phyloP scores from a whole-genome alignment of 2,329 filamentous ascomycete genomes.

The Cercospora berteroae region DNA sequence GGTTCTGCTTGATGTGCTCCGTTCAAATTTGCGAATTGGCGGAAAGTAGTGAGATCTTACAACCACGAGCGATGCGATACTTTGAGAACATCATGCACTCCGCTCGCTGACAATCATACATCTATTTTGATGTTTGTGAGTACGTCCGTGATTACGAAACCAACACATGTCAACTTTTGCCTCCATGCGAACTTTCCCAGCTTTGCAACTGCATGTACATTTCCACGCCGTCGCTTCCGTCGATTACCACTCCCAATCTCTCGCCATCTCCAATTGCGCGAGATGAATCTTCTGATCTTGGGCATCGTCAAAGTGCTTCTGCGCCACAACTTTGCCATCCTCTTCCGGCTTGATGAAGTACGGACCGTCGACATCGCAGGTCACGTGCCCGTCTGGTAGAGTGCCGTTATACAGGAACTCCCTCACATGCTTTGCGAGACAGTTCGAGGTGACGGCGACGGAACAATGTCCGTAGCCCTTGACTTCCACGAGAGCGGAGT shows the following conservation, averaged over 20 bases:
- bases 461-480: conserved; percentile 27
- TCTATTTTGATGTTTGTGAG: not conserved
- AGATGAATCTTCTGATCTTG: conserved; percentile 25
- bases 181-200: not conserved
- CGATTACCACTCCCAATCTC: conserved; percentile 22
- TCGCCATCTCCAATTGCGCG: conserved; percentile 27
- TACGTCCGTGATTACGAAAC: not conserved
- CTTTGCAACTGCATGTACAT: not conserved
- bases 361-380: conserved; percentile 26
- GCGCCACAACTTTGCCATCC: conserved; percentile 24
- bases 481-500: conserved; percentile 24
- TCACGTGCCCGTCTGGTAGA: conserved; percentile 21
- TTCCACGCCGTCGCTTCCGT: not conserved
- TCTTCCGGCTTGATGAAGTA: conserved; percentile 29
- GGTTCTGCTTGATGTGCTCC: not conserved
- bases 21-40: not conserved
- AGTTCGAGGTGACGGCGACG: conserved; percentile 24
- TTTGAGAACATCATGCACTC: not conserved
- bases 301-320: conserved; percentile 17
- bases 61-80: not conserved
- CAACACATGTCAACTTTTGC: not conserved
- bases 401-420: conserved; percentile 25
- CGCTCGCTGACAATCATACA: not conserved
- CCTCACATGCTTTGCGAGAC: conserved; percentile 24
- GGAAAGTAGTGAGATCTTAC: not conserved